Base-by-base conservation (phyloP, 768 basidiomycete genomes). In the Tylopilus sp. region DNA sequence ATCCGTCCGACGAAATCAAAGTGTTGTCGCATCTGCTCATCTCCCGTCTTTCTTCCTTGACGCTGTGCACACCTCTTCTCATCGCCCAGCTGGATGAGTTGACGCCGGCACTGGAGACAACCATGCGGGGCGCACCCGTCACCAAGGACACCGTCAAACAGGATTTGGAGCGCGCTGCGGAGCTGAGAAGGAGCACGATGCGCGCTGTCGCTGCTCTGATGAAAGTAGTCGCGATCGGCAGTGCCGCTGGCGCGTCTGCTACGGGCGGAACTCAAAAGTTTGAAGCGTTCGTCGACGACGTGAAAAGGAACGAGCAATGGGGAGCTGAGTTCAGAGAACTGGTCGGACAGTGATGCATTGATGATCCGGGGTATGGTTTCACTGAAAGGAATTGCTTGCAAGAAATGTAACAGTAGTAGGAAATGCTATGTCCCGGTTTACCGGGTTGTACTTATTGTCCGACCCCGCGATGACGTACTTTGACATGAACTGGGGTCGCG, bases 131-230 rank as follows among this genome's bases (percentile, higher is more conserved):
- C 1, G 82, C 88, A 8, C 86, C 81, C 7, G 82, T 92, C 37
- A 91, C 90, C 48, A 98, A 98, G 74, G 96, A 98, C 65, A 92
- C 92, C 0, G 95, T 97, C 44, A 98, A 98, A 71, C 92, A 93
- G 68, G 91, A 93, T 59, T 67, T 93, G 41, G 90, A 92, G 71
- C 81, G 89, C 19, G 84, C 88, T 10, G 90, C 90, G 25, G 96
- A 98, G 70, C 77, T 98, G 55, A 94, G 98, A 72, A 77, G 90
- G 57, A 93, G 92, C 63, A 91, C 92, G 8, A 76, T 98, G 55
- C 76, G 96, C 34, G 92, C 93, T 6, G 83, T 95, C 40, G 91
- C 85, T 16, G 91, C 92, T 4, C 74, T 99, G 50, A 88, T 87
- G 72, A 89, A 86, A 71, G 82, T 95, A 41, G 58, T 68, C 13